Percentiles rank a stretch among this genome's conserved stretches.
These are phyloP conservation scores for Dioscorea zingiberensis DNA, from an alignment of 106 monocot genomes.

Conservation along the genomic window DNA sequence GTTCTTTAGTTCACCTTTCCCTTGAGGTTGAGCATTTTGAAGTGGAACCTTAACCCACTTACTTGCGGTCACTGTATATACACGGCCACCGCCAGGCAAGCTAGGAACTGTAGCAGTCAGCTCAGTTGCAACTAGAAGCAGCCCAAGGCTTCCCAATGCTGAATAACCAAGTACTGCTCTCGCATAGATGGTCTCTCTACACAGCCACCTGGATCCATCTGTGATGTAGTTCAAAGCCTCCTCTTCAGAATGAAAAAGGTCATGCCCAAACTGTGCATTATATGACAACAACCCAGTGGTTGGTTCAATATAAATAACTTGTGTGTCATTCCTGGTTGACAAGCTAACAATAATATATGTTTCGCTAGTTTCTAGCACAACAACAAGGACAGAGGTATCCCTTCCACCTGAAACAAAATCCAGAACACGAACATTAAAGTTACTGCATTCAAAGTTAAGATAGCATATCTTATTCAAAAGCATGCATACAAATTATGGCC, in stretches of 20 bases:
- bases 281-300: slow-evolving; percentile 75
- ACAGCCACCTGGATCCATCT: slow-evolving; percentile 56
- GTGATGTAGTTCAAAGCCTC: slow-evolving; percentile 78
- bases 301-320: slow-evolving; percentile 88
- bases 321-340: slow-evolving; percentile 72
- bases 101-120: slow-evolving; percentile 48
- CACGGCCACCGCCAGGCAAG: slow-evolving; percentile 87
- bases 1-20: slow-evolving; percentile 87
- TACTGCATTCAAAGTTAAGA: neutral
- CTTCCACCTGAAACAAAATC: slow-evolving; percentile 32
- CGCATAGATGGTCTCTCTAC: slow-evolving; percentile 61
- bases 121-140: slow-evolving; percentile 83
- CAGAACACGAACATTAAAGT: neutral
- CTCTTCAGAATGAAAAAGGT: slow-evolving; percentile 65
- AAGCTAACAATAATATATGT: slow-evolving; percentile 78
- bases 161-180: slow-evolving; percentile 85
- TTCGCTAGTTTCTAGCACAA: slow-evolving; percentile 74
- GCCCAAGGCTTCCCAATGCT: slow-evolving; percentile 63
- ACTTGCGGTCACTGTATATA: slow-evolving; percentile 78
- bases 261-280: slow-evolving; percentile 47
- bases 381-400: slow-evolving; percentile 71
- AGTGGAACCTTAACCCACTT: slow-evolving; percentile 88
- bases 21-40: slow-evolving; percentile 76
- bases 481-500: neutral
- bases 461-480: neutral